Percentiles rank a stretch among this genome's conserved stretches.
Evolutionary conservation across 768 basidiomycete genomes (phyloP).

Genomic region (Amanita brunnescens): DNA sequence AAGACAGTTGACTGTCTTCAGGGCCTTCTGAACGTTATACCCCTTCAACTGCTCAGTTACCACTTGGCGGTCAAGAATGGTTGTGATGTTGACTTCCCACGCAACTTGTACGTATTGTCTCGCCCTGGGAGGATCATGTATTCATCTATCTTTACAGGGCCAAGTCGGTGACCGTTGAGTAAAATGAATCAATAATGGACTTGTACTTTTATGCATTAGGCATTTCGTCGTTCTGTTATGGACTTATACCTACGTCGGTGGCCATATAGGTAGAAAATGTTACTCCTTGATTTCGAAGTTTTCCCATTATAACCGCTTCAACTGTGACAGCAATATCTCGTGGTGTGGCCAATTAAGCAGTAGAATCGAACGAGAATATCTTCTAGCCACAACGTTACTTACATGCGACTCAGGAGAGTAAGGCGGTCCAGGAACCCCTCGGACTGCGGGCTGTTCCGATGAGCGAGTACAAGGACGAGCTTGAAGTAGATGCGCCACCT

Average conservation of each 20-base stretch:
- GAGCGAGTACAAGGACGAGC: not conserved
- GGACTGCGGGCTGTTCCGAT: not conserved
- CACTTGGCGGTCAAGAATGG: slow-evolving; percentile 94
- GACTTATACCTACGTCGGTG: not conserved
- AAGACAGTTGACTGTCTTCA: slow-evolving; percentile 92
- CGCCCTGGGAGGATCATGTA: not conserved
- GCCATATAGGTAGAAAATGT: not conserved
- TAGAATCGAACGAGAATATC: too few relatives aligned
- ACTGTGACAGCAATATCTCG: too few relatives aligned
- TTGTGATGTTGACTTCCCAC: slow-evolving; percentile 96
- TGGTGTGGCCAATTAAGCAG: too few relatives aligned
- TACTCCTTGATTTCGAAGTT: not conserved
- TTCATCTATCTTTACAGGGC: slow-evolving; percentile 34
- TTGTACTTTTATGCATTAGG: not conserved
- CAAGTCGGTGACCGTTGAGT: slow-evolving; percentile 72
- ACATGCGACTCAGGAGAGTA: too few relatives aligned
- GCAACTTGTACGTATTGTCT: slow-evolving; percentile 68
- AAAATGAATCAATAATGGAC: slow-evolving; percentile 17
- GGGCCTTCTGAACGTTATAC: slow-evolving; percentile 93
- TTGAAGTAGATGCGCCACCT: not conserved
- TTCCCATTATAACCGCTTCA: too few relatives aligned
- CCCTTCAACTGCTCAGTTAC: slow-evolving; percentile 91
- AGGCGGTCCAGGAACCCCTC: too few relatives aligned
- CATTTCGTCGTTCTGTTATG: not conserved
- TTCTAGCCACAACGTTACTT: too few relatives aligned